phyloP scores from a whole-genome alignment of 2,329 filamentous ascomycete species.

The Hyphodiscus sp. region DNA sequence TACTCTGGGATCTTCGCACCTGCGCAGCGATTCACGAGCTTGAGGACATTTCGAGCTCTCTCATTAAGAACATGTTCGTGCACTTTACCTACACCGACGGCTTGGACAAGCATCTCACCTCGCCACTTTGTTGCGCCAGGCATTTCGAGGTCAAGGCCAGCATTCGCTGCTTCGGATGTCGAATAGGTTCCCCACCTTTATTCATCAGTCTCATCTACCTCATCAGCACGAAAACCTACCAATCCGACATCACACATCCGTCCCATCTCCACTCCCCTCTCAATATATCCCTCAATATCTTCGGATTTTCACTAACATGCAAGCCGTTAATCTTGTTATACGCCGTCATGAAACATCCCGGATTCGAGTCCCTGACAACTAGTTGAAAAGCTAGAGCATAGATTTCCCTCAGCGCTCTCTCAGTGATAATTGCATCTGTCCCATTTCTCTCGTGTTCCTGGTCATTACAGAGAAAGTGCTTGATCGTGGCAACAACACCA shows the following conservation, averaged over 20 bases:
- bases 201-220: conserved; percentile 1
- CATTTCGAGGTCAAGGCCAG: conserved; percentile 55
- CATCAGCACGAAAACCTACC: conserved; percentile 29
- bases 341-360: conserved; percentile 40
- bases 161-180: conserved; percentile 42
- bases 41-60: conserved; percentile 23
- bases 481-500: conserved; percentile 39
- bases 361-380: conserved; percentile 36
- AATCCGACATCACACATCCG: conserved; percentile 42
- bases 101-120: conserved; percentile 21
- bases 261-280: conserved; percentile 40
- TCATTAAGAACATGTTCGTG: conserved; percentile 22
- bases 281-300: conserved; percentile 34
- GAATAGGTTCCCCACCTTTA: conserved; percentile 45
- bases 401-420: conserved; percentile 36
- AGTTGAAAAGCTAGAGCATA: conserved; percentile 42
- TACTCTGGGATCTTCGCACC: conserved; percentile 21
- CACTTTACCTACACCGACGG: conserved; percentile 21
- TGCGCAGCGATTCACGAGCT: conserved; percentile 32
- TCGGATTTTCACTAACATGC: conserved; percentile 37
- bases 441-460: conserved; percentile 34
- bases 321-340: conserved; percentile 42
- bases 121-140: conserved; percentile 40
- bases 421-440: conserved; percentile 32
- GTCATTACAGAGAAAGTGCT: conserved; percentile 42